Conservation (phyloP, 2,329 filamentous ascomycete genomes). For the Aspergillus sojae region DNA sequence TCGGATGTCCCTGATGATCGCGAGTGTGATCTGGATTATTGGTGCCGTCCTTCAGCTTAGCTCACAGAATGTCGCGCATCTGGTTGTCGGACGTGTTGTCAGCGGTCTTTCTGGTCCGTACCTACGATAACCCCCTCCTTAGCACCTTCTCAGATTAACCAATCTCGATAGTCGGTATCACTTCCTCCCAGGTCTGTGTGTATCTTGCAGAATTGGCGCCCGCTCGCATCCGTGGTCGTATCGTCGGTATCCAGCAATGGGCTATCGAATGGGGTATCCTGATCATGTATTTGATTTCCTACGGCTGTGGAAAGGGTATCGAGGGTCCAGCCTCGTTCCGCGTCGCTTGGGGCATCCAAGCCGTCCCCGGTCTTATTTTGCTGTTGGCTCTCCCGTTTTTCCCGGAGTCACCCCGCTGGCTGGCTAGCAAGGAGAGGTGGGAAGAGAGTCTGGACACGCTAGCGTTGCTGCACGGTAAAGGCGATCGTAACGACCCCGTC, state of each 20-base stretch:
- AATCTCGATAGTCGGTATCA: conserved; percentile 39
- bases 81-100: conserved; percentile 55
- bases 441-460: conserved; percentile 56
- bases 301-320: conserved; percentile 39
- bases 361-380: conserved; percentile 60
- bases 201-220: conserved; percentile 49
- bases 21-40: conserved; percentile 36
- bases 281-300: conserved; percentile 49
- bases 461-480: conserved; percentile 60
- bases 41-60: conserved; percentile 37
- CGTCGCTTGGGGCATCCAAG: conserved; percentile 66
- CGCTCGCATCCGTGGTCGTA: conserved; percentile 43
- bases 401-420: conserved; percentile 64
- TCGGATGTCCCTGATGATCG: conserved; percentile 45
- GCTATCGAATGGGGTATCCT: conserved; percentile 49
- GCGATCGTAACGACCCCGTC: conserved; percentile 56
- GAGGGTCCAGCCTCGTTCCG: conserved; percentile 54
- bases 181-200: conserved; percentile 48
- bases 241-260: conserved; percentile 51
- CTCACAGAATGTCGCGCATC: conserved; percentile 35
- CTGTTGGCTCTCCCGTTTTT: conserved; percentile 59
- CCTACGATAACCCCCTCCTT: too few relatives aligned
- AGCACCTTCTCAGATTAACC: neutral
- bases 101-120: conserved; percentile 35
- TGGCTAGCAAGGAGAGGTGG: conserved; percentile 62